A percentile compares a stretch with the other conserved stretches of the same genome.
These are phyloP conservation scores for Penicillium sp. DNA, from an alignment of 2,329 filamentous ascomycete genomes.

Conservation along the genomic window DNA sequence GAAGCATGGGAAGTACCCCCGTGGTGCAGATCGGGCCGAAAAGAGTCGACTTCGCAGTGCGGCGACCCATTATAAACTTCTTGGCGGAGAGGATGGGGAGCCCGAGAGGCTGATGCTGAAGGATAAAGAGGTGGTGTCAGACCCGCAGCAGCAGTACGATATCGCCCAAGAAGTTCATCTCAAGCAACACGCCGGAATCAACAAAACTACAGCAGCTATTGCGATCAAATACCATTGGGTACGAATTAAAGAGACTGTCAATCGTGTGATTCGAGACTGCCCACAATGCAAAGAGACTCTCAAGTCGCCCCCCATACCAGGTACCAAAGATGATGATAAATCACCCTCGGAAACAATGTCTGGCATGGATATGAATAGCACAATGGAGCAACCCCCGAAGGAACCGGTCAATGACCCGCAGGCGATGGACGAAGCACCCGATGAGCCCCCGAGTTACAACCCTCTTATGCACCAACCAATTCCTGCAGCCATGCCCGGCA, in stretches of 20 bases:
- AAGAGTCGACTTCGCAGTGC: conserved; percentile 92
- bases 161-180: conserved; percentile 77
- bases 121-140: conserved; percentile 93
- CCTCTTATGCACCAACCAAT: conserved; percentile 30
- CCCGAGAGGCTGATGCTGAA: conserved; percentile 87
- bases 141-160: conserved; percentile 84
- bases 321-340: conserved; percentile 27
- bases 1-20: conserved; percentile 89
- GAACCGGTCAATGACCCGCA: conserved; percentile 15
- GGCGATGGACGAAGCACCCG: conserved; percentile 23
- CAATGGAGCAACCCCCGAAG: conserved; percentile 14
- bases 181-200: conserved; percentile 83
- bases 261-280: conserved; percentile 89
- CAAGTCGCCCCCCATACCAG: conserved; percentile 50
- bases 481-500: conserved; percentile 33
- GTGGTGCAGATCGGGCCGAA: conserved; percentile 88
- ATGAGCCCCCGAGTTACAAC: conserved; percentile 26
- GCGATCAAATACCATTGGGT: conserved; percentile 97
- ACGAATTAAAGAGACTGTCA: conserved; percentile 95
- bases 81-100: conserved; percentile 48
- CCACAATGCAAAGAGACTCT: conserved; percentile 79
- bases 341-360: conserved; percentile 14
- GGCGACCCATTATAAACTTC: conserved; percentile 89
- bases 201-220: conserved; percentile 94
- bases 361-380: conserved; percentile 11